Conservation (phyloP, 805 yeast genomes). For the Metschnikowia matae region DNA sequence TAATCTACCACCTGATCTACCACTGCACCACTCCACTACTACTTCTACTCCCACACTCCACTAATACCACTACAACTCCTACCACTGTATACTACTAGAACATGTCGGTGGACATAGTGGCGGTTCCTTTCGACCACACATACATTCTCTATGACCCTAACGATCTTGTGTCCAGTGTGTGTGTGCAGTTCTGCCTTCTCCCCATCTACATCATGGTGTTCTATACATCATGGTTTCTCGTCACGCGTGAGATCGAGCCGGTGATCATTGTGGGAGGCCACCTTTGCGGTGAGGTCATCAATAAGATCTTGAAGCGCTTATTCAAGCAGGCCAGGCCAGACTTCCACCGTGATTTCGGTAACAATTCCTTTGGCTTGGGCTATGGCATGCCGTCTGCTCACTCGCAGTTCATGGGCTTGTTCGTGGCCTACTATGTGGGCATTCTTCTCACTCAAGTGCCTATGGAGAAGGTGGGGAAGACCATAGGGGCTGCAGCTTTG, state of each 20-base stretch:
- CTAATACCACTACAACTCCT: not conserved
- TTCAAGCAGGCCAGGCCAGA: conserved; percentile 76
- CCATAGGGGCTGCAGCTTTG: conserved; percentile 19
- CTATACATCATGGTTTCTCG: conserved; percentile 77
- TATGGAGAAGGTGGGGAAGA: conserved; percentile 14
- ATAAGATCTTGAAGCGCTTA: conserved; percentile 60
- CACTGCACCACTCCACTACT: not conserved
- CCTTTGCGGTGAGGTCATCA: conserved; percentile 67
- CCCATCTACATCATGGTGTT: conserved; percentile 79
- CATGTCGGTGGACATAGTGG: conserved; percentile 9
- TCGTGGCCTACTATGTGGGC: conserved; percentile 54
- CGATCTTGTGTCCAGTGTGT: conserved; percentile 53
- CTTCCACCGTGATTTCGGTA: conserved; percentile 43
- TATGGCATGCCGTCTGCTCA: conserved; percentile 99
- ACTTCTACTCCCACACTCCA: not conserved
- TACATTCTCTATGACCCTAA: conserved; percentile 72
- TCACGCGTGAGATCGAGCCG: conserved; percentile 82
- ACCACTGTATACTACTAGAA: not conserved
- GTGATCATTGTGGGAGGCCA: conserved; percentile 84
- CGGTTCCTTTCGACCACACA: conserved; percentile 78
- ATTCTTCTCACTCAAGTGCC: conserved; percentile 41
- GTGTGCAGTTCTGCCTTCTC: conserved; percentile 71
- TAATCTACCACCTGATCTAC: too few species aligned
- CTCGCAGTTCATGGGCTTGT: conserved; percentile 91
- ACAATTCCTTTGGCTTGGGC: conserved; percentile 47